Percentiles rank a stretch among this genome's conserved stretches.
Evolutionary conservation across 805 yeast genomes (phyloP).

Genomic region (Lipomyces kockii): DNA sequence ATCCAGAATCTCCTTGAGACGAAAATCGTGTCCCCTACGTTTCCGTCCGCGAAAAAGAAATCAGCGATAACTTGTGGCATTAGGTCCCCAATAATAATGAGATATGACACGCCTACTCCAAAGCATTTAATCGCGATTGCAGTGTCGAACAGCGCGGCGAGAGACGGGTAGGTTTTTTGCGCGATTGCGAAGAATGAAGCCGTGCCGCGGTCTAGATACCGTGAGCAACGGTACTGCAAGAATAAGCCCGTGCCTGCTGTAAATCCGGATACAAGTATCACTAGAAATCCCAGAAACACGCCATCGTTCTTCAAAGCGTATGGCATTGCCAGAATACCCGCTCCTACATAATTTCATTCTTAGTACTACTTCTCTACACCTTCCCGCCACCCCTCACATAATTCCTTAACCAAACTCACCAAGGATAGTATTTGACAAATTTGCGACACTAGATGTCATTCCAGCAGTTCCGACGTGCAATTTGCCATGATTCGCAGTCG

Average conservation of each 20-base stretch:
- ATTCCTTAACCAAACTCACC: conserved; percentile 18
- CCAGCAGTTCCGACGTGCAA: conserved; percentile 27
- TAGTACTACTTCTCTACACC: not conserved
- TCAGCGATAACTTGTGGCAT: conserved; percentile 58
- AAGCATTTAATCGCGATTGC: conserved; percentile 80
- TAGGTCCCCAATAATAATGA: conserved; percentile 74
- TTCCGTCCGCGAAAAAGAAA: conserved; percentile 33
- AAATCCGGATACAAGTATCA: conserved; percentile 62
- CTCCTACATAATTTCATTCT: conserved; percentile 53
- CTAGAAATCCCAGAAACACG: conserved; percentile 57
- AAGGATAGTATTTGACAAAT: conserved; percentile 67
- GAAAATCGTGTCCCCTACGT: conserved; percentile 16
- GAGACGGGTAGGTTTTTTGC: conserved; percentile 67
- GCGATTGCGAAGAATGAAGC: conserved; percentile 75
- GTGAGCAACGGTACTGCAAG: conserved; percentile 63
- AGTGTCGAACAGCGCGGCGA: conserved; percentile 68
- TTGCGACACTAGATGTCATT: conserved; percentile 42
- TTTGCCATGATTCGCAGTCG: conserved; percentile 3
- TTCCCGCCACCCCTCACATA: no score
- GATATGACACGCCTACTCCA: conserved; percentile 76
- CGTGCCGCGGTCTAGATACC: conserved; percentile 58
- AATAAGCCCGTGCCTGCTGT: conserved; percentile 71
- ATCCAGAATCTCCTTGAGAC: conserved; percentile 54
- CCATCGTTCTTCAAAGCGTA: conserved; percentile 71
- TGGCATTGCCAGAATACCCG: conserved; percentile 79